Evolutionary conservation across 2,329 filamentous ascomycete species (phyloP), one percentile per base, ranked within the genome.

Genomic region (Triangularia setosa): DNA sequence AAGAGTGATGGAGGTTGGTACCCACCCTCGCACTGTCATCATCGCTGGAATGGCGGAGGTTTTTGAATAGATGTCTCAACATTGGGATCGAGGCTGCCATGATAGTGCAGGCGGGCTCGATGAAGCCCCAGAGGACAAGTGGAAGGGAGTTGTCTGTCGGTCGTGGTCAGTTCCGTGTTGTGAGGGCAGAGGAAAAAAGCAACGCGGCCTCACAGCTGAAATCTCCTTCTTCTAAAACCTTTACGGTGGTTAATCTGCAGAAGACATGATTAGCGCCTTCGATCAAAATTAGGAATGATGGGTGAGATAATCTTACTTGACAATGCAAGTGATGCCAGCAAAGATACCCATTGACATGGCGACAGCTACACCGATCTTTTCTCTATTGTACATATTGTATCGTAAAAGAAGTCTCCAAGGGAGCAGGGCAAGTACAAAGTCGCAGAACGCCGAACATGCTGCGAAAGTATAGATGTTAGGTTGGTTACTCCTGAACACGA

Each of bases 331-430:
- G 14, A 71, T 70, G 2, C 73, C 74, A 27, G 73, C 72, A 48
- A 77, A 69, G 3, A 77, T 28, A 1, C 75, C 75, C 55, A 77
- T 72, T 54, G 75, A 75, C 75, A 77, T 77, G 58, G 74, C 73
- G 3, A 73, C 62, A 16, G 72, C 72, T 12, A 74, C 75, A 6
- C 74, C 74, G 16, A 76, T 64, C 61, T 74, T 74, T 48, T 77
- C 75, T 23, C 70, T 68, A 59, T 66, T 71, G 53, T 70, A 73
- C 73, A 76, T 76, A 25, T 74, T 69, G 48, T 75, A 70, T 1
- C 71, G 68, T 68, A 74, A 70, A 12, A 77, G 70, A 4, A 76
- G 62, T 23, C 69, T 69, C 70, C 73, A 75, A 0, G 74, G 74
- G 4, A 76, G 64, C 7, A 75, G 57, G 1, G 75, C 74, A 4